Evolutionary conservation across 345 rosid species (phyloP).

Genomic region (Bruguiera sexangula): DNA sequence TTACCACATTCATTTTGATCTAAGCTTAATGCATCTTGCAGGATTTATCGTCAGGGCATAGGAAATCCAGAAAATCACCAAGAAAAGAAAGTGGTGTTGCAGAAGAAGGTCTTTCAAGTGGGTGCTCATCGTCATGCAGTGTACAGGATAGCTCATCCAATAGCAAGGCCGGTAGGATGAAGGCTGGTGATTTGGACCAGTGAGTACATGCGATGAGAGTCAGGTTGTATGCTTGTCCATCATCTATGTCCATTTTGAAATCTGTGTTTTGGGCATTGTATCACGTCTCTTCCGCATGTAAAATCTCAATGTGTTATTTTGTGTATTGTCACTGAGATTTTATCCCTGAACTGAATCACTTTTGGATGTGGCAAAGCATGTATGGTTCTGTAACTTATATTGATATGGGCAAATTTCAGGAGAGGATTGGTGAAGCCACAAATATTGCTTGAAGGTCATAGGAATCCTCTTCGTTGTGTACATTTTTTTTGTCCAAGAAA

Average conservation of each 20-base stretch:
- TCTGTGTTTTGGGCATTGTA: not conserved
- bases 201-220: slow-evolving; percentile 2
- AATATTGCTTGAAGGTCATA: not conserved
- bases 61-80: slow-evolving; percentile 41
- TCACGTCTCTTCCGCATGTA: not conserved
- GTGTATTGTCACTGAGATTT: not conserved
- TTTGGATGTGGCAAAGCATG: not conserved
- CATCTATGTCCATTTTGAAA: not conserved
- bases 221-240: slow-evolving; percentile 11
- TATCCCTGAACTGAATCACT: not conserved
- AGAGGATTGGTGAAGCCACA: slow-evolving; percentile 10
- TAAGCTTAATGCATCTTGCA: slow-evolving; percentile 26
- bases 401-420: not conserved
- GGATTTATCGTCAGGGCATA: slow-evolving; percentile 49
- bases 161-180: slow-evolving; percentile 56
- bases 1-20: not conserved
- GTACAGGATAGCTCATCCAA: slow-evolving; percentile 69
- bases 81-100: slow-evolving; percentile 40
- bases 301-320: not conserved
- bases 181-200: slow-evolving; percentile 26
- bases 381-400: not conserved
- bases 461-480: not conserved
- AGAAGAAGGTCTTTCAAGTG: slow-evolving; percentile 59
- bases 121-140: slow-evolving; percentile 69
- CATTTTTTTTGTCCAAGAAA: not conserved